Evolutionary conservation across 129 eudicot genomes (phyloP), one percentile per base, ranked within the genome.

Genomic region (Pseudognaphalium luteoalbum): DNA sequence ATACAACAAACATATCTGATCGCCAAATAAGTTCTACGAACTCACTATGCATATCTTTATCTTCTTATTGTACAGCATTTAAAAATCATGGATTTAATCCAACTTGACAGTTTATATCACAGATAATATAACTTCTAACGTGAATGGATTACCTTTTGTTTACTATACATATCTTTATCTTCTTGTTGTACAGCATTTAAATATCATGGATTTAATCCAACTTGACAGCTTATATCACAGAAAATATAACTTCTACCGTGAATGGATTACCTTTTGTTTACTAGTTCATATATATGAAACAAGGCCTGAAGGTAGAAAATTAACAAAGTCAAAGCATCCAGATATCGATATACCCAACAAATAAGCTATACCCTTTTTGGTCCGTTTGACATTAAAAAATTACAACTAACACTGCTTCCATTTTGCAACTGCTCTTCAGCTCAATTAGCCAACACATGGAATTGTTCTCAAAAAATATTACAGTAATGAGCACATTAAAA

Each of bases 381-480:
- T 58, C 37, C 21, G 12, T 21, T 73, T 73, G 25, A 20, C 56
- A 73, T 21, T 21, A 3, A 19, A 34, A 20, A 58, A 22, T n/a
- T 60, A 51, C 14, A 68, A 68, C 10, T 29, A 78, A 16, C 68
- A 21, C 35, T 30, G 57, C 16, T 17, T 61, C 30, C 70, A 11
- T 50, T n/a, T 37, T 28, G 41, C 28, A 73, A 39, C 58, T 74
- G 65, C 29, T 72, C n/a, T 19, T 17, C 44, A n/a, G 65, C 57
- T 52, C 34, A 30, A 15, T 30, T 52, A 56, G 66, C 62, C n/a
- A 51, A 32, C 35, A 57, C 63, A n/a, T 19, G 14, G 9, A 28
- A 60, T 60, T 8, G 17, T 33, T 56, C 51, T 71, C 30, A 17
- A 8, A 75, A 75, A 19, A 75, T 75, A 75, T 15, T 29, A 25